Evolutionary conservation across 805 yeast genomes (phyloP).

Genomic region (Saccharomycopsis sp.): DNA sequence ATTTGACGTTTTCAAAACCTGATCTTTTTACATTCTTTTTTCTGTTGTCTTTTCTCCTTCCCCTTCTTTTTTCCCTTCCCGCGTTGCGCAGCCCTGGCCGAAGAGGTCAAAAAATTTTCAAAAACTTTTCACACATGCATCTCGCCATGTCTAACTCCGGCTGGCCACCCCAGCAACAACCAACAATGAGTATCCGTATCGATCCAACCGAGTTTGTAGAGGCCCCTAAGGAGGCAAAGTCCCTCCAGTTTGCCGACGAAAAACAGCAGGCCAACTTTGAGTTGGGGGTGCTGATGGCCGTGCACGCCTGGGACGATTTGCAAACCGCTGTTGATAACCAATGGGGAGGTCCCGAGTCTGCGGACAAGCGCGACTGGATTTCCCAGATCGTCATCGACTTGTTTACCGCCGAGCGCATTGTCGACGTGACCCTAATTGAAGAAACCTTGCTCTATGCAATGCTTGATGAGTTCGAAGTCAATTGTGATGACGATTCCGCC

Average conservation of each 20-base stretch:
- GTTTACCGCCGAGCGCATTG: constrained; percentile 52
- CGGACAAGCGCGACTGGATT: constrained; percentile 93
- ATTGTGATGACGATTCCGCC: constrained; percentile 86
- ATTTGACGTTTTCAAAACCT: no score
- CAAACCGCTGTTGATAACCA: constrained; percentile 80
- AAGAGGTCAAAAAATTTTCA: not conserved
- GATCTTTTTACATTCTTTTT: no score
- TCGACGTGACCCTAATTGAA: constrained; percentile 76
- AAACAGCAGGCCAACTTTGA: constrained; percentile 82
- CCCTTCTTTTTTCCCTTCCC: no score
- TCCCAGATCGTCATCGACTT: constrained; percentile 75
- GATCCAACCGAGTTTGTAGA: constrained; percentile 48
- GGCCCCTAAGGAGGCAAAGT: constrained; percentile 35
- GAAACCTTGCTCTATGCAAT: constrained; percentile 80
- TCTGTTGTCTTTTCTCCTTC: no score
- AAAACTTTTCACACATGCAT: not conserved
- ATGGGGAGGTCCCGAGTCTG: constrained; percentile 95
- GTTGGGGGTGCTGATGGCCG: constrained; percentile 84
- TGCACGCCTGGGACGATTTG: constrained; percentile 87
- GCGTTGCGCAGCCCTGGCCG: not conserved
- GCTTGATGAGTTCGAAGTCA: constrained; percentile 91
- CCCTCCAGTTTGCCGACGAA: constrained; percentile 44
- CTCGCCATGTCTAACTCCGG: no score
- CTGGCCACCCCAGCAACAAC: not conserved
- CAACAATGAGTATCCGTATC: constrained; percentile 19